Percentiles rank a stretch among this genome's conserved stretches.
These are phyloP conservation scores for Flaveria brownii DNA, from an alignment of 129 eudicot species.

Conservation along the genomic window DNA sequence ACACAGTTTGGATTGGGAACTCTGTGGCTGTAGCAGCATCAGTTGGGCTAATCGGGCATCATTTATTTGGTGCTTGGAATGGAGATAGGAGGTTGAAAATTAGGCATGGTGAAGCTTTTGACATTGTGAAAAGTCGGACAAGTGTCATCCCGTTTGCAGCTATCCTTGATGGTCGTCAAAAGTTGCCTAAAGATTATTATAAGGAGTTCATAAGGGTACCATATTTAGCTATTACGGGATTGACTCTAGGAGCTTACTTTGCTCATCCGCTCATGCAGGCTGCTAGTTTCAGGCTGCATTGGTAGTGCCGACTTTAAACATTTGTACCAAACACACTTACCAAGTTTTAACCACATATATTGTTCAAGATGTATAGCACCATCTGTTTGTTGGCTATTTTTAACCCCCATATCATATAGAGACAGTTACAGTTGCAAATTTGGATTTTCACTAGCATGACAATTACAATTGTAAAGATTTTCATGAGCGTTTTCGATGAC, in stretches of 20 bases:
- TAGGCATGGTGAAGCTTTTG: constrained; percentile 80
- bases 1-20: constrained; percentile 95
- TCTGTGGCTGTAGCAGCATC: constrained; percentile 95
- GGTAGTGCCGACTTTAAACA: constrained; percentile 46
- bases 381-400: not conserved
- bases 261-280: constrained; percentile 99
- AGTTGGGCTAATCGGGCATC: constrained; percentile 86
- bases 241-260: constrained; percentile 87
- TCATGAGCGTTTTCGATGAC: too few relatives aligned
- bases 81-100: constrained; percentile 82
- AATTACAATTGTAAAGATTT: too few relatives aligned
- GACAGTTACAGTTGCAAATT: not conserved
- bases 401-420: not conserved
- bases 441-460: not conserved
- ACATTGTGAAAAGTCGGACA: constrained; percentile 74
- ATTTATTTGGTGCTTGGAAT: constrained; percentile 94
- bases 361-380: not conserved
- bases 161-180: constrained; percentile 90
- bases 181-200: constrained; percentile 75
- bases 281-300: constrained; percentile 87
- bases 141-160: constrained; percentile 93
- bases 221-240: constrained; percentile 67
- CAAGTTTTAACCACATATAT: not conserved
- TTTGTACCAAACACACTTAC: constrained; percentile 15
- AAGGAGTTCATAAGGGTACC: constrained; percentile 88